phyloP scores from a whole-genome alignment of 169 alveolate species.

The Eimeria necatrix region DNA sequence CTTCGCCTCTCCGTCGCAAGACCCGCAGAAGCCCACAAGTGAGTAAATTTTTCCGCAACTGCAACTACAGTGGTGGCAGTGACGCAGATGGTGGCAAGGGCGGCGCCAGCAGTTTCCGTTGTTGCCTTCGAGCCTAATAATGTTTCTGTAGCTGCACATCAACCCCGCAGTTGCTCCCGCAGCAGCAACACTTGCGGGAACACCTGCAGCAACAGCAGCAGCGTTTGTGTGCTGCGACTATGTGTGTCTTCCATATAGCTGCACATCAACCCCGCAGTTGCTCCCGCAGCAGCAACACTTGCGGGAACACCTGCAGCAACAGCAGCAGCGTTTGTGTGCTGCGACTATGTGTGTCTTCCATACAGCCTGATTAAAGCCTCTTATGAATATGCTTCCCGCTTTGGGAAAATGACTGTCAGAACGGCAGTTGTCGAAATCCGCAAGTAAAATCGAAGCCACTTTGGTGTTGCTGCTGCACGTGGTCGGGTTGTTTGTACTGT shows the following conservation, averaged over 20 bases:
- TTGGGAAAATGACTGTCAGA: slow-evolving; percentile 88
- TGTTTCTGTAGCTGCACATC: too few relatives aligned
- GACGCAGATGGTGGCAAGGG: background rate
- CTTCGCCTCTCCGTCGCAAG: slow-evolving; percentile 48
- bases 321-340: too few relatives aligned
- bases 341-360: background rate
- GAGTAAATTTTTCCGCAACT: background rate
- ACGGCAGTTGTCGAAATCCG: slow-evolving; percentile 90
- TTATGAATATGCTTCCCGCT: slow-evolving; percentile 88
- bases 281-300: too few relatives aligned
- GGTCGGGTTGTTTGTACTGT: background rate
- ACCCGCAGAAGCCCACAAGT: slow-evolving; percentile 66
- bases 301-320: too few relatives aligned
- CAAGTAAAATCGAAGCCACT: slow-evolving; percentile 84
- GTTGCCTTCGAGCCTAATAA: too few relatives aligned
- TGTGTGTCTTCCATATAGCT: background rate
- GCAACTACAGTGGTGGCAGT: background rate
- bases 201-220: too few relatives aligned
- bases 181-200: too few relatives aligned
- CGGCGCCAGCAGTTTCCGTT: too few relatives aligned
- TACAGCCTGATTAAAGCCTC: slow-evolving; percentile 88
- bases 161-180: too few relatives aligned
- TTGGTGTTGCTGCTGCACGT: background rate
- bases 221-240: too few relatives aligned
- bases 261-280: too few relatives aligned